Evolutionary conservation across 306 rosid species (phyloP).

Genomic region (Prunus kanzakura): DNA sequence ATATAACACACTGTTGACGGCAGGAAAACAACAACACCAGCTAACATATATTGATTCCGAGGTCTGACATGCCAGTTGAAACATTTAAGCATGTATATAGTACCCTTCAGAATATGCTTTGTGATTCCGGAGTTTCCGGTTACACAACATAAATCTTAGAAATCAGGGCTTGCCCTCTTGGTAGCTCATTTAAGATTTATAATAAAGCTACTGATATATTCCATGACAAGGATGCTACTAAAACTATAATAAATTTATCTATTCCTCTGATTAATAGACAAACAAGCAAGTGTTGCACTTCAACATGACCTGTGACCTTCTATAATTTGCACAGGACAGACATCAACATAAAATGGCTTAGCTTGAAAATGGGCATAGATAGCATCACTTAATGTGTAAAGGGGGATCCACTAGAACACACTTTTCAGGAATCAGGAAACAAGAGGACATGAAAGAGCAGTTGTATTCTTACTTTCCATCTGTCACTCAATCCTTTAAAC

Average conservation of each 20-base stretch:
- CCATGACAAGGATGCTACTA: neutral
- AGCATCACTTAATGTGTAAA: neutral
- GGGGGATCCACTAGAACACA: neutral
- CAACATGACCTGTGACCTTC: neutral
- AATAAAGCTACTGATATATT: neutral
- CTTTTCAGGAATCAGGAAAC: neutral
- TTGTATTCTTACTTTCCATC: conserved; percentile 83
- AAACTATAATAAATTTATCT: neutral
- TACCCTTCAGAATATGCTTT: neutral
- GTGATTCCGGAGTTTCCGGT: neutral
- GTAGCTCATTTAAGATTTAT: neutral
- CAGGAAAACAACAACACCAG: neutral
- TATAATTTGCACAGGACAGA: neutral
- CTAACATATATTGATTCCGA: neutral
- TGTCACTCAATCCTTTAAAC: conserved; percentile 66
- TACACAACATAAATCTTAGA: neutral
- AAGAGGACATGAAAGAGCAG: conserved; percentile 12
- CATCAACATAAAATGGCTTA: neutral
- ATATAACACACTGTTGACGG: neutral
- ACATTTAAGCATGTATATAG: neutral
- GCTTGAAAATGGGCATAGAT: neutral
- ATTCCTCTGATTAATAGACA: neutral
- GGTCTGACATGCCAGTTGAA: neutral
- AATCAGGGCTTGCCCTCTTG: neutral
- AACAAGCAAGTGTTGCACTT: neutral